Evolutionary conservation across 176 grass and related monocot genomes (phyloP), one percentile per base, ranked within the genome.

Genomic region (Oryza rufipogon): DNA sequence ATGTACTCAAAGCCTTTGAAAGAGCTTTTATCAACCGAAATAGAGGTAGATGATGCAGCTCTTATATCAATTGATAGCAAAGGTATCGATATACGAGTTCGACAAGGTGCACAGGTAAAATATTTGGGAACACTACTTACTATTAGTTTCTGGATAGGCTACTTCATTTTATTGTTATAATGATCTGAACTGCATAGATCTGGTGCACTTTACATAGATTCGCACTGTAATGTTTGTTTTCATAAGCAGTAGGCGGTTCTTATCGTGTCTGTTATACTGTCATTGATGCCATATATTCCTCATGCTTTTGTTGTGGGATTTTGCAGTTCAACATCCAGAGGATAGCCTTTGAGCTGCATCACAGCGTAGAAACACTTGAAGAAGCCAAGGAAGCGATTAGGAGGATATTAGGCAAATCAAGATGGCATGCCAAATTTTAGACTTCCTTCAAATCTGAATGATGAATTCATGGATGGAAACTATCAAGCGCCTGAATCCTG

Each of bases 41-140:
- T 66, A 77, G 94, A 93, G 84, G 79, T 96, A 73, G 94, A 96
- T 81, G 94, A 96, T 88, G 94, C 87, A 56, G 94, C 89, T 88
- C 74, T 96, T 77, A 96, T 96, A 91, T 96, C 94, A 4, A 91
- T 96, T 84, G 94, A 93, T 17, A 93, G 94, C 80, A 96, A 96
- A 86, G 91, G 94, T 51, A 89, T 85, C 6, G 91, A 96, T 80
- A 91, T 96, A 78, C 89, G 89, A 60, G 94, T 96, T 39, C 85
- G 94, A 68, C 94, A 96, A 68, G 94, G 94, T 83, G 94, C 91
- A 81, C 94, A 96, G 94, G 94, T 96, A 89, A 49, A 71, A 71
- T 45, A 58, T 36, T 68, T 8, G 23, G 64, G 83, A 71, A 14
- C 32, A 30, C 44, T 85, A n/a, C 5, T n/a, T 19, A 7, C 38